Evolutionary conservation across 106 monocot genomes (phyloP).

Genomic region (Dendrobium chrysotoxum): DNA sequence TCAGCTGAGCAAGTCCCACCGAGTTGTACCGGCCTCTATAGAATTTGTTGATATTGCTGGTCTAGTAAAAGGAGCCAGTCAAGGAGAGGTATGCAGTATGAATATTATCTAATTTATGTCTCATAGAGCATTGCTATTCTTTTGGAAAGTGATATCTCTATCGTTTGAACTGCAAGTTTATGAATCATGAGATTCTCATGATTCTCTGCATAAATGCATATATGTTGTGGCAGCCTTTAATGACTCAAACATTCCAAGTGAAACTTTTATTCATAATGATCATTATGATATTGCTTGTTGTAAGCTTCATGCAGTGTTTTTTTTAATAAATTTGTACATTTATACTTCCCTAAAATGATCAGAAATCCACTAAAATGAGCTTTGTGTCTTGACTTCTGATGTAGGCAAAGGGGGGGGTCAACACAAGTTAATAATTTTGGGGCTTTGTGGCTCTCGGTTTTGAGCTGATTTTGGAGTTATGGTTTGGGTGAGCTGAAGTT

Average conservation of each 20-base stretch:
- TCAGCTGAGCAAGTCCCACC: conserved; percentile 73
- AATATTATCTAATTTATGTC: neutral
- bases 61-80: conserved; percentile 94
- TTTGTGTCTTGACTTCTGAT: neutral
- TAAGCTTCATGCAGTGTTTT: neutral
- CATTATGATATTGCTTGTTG: neutral
- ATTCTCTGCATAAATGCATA: neutral
- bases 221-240: neutral
- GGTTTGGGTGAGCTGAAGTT: no score
- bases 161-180: neutral
- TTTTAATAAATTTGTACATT: neutral
- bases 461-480: no score
- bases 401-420: no score
- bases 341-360: neutral
- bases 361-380: neutral
- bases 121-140: neutral
- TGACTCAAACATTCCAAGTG: neutral
- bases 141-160: neutral
- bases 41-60: conserved; percentile 98
- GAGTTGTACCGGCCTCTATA: conserved; percentile 66
- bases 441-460: no score
- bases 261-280: neutral
- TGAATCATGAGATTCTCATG: neutral
- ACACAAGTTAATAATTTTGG: no score
- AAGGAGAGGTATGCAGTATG: conserved; percentile 75